Percentiles rank a stretch among this genome's conserved stretches.
Evolutionary conservation across 2,329 filamentous ascomycete genomes (phyloP).

Genomic region (Aspergillus spinulosporus): DNA sequence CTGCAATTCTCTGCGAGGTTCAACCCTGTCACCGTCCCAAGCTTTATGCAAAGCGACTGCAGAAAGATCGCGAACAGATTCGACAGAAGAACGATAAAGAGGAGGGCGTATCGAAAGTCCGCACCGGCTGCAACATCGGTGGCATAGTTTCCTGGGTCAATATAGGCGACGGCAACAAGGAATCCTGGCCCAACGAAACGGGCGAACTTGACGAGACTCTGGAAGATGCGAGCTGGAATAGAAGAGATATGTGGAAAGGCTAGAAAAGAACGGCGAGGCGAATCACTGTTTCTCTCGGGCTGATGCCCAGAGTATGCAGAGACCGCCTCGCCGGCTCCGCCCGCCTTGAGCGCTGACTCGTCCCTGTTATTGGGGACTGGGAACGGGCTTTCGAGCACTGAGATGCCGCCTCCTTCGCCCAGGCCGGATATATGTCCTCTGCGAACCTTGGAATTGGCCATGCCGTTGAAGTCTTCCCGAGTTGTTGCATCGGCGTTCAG

Average conservation of each 20-base stretch:
- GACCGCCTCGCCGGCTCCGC: conserved; percentile 31
- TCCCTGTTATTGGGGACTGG: conserved; percentile 23
- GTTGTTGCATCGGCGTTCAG: conserved; percentile 63
- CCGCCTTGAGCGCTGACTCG: conserved; percentile 27
- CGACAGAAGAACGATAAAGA: conserved; percentile 51
- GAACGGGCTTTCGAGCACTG: conserved; percentile 24
- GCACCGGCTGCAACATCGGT: conserved; percentile 53
- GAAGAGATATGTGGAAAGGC: conserved; percentile 16
- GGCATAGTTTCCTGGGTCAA: conserved; percentile 53
- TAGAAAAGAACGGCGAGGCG: conserved; percentile 34
- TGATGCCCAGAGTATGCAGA: conserved; percentile 30
- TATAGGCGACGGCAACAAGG: conserved; percentile 51
- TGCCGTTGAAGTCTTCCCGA: conserved; percentile 61
- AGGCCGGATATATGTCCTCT: conserved; percentile 38
- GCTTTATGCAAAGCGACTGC: conserved; percentile 56
- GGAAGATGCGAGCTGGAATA: conserved; percentile 23
- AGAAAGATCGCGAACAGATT: conserved; percentile 52
- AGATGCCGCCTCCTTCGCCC: conserved; percentile 27
- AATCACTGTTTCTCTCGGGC: conserved; percentile 32
- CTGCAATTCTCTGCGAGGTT: conserved; percentile 68
- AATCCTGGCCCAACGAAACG: conserved; percentile 52
- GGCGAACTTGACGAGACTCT: conserved; percentile 41
- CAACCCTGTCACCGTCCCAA: conserved; percentile 68
- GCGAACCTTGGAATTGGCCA: conserved; percentile 59
- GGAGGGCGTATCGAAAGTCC: conserved; percentile 44